Percentiles rank a stretch among this genome's conserved stretches.
phyloP scores from a whole-genome alignment of 768 basidiomycete genomes.

The Tylopilus sp. region DNA sequence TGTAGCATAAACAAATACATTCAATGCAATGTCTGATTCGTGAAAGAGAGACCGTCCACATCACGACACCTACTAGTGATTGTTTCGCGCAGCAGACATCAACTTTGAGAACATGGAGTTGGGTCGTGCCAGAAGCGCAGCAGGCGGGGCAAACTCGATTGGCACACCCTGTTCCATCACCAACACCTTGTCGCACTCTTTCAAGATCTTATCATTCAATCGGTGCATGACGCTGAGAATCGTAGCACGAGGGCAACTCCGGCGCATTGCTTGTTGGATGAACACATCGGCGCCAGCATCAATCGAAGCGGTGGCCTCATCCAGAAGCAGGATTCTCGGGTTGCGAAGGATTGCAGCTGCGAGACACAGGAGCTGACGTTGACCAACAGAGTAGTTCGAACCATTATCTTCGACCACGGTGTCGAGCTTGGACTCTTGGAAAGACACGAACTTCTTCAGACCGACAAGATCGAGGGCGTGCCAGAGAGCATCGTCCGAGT shows the following conservation, averaged over 20 bases:
- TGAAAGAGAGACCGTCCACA: neutral
- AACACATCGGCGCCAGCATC: slow-evolving; percentile 88
- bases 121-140: slow-evolving; percentile 19
- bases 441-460: slow-evolving; percentile 68
- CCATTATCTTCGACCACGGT: slow-evolving; percentile 76
- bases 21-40: neutral
- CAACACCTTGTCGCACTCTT: slow-evolving; percentile 31
- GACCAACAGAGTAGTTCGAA: slow-evolving; percentile 82
- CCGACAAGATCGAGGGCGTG: slow-evolving; percentile 38
- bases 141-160: slow-evolving; percentile 25
- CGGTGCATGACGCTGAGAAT: slow-evolving; percentile 31
- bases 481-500: slow-evolving; percentile 33
- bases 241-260: slow-evolving; percentile 27
- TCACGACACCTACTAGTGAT: slow-evolving; percentile 4
- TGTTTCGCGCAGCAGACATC: slow-evolving; percentile 24
- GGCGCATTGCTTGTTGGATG: slow-evolving; percentile 35
- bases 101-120: slow-evolving; percentile 28
- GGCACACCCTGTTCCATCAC: slow-evolving; percentile 39
- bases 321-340: slow-evolving; percentile 29
- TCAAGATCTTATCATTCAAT: slow-evolving; percentile 25
- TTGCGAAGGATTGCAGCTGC: slow-evolving; percentile 30
- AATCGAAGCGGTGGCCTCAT: slow-evolving; percentile 54
- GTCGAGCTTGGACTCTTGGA: slow-evolving; percentile 72
- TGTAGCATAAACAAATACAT: neutral
- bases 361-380: slow-evolving; percentile 79